Evolutionary conservation across 1,284 basidiomycete species (phyloP).

Genomic region (Fomitopsis schrenkii): DNA sequence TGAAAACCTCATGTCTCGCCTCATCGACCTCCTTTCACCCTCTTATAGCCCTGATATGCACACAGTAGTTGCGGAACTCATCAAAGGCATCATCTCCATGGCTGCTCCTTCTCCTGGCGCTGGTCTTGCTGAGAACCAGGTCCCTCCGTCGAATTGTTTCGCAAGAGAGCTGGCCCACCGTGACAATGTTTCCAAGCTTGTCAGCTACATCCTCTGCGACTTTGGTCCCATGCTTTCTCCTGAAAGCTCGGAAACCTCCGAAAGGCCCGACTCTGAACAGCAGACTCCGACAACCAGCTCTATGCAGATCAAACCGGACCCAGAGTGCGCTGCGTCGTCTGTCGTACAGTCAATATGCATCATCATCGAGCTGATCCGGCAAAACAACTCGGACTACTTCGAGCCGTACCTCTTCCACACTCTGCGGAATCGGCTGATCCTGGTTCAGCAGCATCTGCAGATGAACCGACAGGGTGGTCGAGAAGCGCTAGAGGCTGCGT

Average conservation of each 20-base stretch:
- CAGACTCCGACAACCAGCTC: constrained; percentile 3
- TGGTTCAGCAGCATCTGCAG: constrained; percentile 64
- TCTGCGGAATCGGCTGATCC: constrained; percentile 85
- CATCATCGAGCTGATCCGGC: constrained; percentile 94
- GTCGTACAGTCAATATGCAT: constrained; percentile 87
- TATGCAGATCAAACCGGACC: constrained; percentile 44
- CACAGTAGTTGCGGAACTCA: constrained; percentile 84
- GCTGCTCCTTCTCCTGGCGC: constrained; percentile 84
- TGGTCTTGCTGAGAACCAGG: constrained; percentile 64
- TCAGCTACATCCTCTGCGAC: constrained; percentile 79
- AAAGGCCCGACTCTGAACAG: constrained; percentile 18
- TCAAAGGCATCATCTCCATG: constrained; percentile 94
- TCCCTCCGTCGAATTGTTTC: constrained; percentile 81
- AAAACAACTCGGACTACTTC: constrained; percentile 99
- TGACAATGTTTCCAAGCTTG: constrained; percentile 70
- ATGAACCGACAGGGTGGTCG: constrained; percentile 55
- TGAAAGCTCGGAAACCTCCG: constrained; percentile 16
- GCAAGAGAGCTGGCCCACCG: constrained; percentile 86
- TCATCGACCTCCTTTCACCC: constrained; percentile 85
- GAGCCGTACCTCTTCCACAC: constrained; percentile 99
- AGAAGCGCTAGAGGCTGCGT: constrained; percentile 72
- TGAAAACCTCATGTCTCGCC: constrained; percentile 78
- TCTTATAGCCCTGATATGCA: constrained; percentile 77
- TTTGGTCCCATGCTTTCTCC: constrained; percentile 33
- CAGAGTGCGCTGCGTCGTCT: constrained; percentile 82